Evolutionary conservation across 2,329 filamentous ascomycete species (phyloP).

Genomic region (Clonostachys rosea): DNA sequence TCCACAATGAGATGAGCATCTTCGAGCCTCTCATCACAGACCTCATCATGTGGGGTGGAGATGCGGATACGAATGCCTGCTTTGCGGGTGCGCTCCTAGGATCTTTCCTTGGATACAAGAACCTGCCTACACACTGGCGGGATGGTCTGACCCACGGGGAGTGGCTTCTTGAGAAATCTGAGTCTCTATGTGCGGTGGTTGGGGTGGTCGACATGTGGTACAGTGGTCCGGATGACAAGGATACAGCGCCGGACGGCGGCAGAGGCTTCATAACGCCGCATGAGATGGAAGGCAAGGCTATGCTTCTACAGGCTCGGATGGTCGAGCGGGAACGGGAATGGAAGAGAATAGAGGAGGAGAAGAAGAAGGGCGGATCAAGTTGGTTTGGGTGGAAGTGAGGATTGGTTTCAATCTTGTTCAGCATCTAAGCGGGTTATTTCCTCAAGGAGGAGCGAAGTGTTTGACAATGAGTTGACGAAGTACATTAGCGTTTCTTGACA

Average conservation of each 20-base stretch:
- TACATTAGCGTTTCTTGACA: no score
- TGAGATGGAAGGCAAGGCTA: conserved; percentile 26
- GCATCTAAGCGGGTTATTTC: no score
- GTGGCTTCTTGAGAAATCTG: conserved; percentile 38
- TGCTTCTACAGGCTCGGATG: conserved; percentile 23
- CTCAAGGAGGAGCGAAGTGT: no score
- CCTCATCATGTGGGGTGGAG: conserved; percentile 45
- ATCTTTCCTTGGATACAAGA: conserved; percentile 37
- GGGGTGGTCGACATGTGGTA: conserved; percentile 27
- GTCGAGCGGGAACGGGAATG: conserved; percentile 16
- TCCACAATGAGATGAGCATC: not conserved
- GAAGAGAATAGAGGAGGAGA: conserved; percentile 12
- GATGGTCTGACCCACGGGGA: conserved; percentile 35
- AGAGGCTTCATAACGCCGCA: conserved; percentile 25
- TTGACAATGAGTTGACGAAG: no score
- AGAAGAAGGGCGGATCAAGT: conserved; percentile 6
- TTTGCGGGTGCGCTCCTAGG: conserved; percentile 46
- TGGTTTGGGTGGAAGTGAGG: no score
- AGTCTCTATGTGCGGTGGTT: conserved; percentile 29
- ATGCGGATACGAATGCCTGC: conserved; percentile 50
- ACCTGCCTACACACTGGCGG: conserved; percentile 42
- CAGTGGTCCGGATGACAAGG: conserved; percentile 29
- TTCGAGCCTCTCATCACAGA: conserved; percentile 30
- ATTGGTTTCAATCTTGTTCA: no score
- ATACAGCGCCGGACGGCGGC: conserved; percentile 28